phyloP scores from a whole-genome alignment of 257 asterid genomes.

The Euphrasia confusa region DNA sequence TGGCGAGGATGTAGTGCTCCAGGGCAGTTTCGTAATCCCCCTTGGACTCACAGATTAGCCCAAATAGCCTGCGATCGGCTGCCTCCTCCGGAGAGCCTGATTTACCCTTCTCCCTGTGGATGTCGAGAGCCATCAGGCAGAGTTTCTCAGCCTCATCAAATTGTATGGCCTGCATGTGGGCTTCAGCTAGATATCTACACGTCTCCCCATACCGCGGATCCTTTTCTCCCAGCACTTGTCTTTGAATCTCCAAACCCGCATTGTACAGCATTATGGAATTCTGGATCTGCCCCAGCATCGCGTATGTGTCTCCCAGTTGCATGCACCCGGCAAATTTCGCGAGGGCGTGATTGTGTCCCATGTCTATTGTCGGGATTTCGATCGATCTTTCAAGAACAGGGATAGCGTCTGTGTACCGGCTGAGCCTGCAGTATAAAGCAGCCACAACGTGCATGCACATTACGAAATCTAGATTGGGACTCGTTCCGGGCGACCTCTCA shows the following conservation, averaged over 20 bases:
- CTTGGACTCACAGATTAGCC: slow-evolving; percentile 79
- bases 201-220: slow-evolving; percentile 81
- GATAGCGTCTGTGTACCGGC: slow-evolving; percentile 57
- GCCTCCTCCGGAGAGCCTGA: slow-evolving; percentile 72
- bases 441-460: slow-evolving; percentile 87
- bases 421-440: slow-evolving; percentile 58
- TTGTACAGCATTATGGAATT: slow-evolving; percentile 62
- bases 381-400: slow-evolving; percentile 75
- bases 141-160: slow-evolving; percentile 85
- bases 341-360: slow-evolving; percentile 77
- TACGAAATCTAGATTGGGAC: slow-evolving; percentile 54
- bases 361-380: slow-evolving; percentile 65
- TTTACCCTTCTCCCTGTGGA: slow-evolving; percentile 45
- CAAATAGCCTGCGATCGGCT: slow-evolving; percentile 78
- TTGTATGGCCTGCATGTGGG: slow-evolving; percentile 86
- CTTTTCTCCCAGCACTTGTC: slow-evolving; percentile 69
- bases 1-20: slow-evolving; percentile 83
- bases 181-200: slow-evolving; percentile 89
- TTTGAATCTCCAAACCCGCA: slow-evolving; percentile 84
- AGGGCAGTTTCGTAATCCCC: slow-evolving; percentile 78
- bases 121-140: slow-evolving; percentile 62
- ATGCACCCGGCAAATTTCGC: slow-evolving; percentile 95
- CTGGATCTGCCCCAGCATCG: slow-evolving; percentile 79
- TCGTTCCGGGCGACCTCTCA: slow-evolving; percentile 35
- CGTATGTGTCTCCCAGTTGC: slow-evolving; percentile 94